Percentiles rank a stretch among this genome's conserved stretches.
phyloP scores from a whole-genome alignment of 176 grass and related monocot species.

The Luzula sylvatica region DNA sequence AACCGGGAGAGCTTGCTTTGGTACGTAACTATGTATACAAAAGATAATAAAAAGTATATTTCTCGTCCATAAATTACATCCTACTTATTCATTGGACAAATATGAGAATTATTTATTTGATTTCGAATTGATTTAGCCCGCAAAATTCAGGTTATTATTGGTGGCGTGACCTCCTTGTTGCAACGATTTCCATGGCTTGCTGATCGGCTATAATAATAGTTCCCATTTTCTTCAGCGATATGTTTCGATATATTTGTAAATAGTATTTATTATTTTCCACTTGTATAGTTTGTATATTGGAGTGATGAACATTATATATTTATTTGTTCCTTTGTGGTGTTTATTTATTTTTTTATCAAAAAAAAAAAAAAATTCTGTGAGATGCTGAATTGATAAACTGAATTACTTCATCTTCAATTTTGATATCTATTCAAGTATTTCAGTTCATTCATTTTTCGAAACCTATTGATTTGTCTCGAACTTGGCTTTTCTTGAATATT shows the following conservation, averaged over 20 bases:
- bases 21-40: conserved; percentile 7
- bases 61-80: not conserved
- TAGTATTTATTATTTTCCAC: not conserved
- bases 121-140: not conserved
- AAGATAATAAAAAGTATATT: not conserved
- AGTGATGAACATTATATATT: too few relatives aligned
- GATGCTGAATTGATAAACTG: too few relatives aligned
- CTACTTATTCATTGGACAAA: not conserved
- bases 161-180: conserved; percentile 55
- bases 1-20: conserved; percentile 70
- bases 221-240: conserved; percentile 6
- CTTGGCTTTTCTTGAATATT: too few relatives aligned
- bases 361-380: too few relatives aligned
- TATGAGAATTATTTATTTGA: not conserved
- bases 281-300: not conserved
- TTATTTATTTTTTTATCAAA: too few relatives aligned
- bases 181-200: conserved; percentile 62
- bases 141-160: conserved; percentile 47
- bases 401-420: too few relatives aligned
- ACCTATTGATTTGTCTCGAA: too few relatives aligned
- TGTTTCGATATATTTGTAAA: not conserved
- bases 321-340: too few relatives aligned
- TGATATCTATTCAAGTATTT: too few relatives aligned
- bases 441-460: too few relatives aligned
- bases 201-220: conserved; percentile 20